These are phyloP conservation scores for Geosmithia morbida DNA, from an alignment of 2,329 filamentous ascomycete genomes.

Conservation along the genomic window DNA sequence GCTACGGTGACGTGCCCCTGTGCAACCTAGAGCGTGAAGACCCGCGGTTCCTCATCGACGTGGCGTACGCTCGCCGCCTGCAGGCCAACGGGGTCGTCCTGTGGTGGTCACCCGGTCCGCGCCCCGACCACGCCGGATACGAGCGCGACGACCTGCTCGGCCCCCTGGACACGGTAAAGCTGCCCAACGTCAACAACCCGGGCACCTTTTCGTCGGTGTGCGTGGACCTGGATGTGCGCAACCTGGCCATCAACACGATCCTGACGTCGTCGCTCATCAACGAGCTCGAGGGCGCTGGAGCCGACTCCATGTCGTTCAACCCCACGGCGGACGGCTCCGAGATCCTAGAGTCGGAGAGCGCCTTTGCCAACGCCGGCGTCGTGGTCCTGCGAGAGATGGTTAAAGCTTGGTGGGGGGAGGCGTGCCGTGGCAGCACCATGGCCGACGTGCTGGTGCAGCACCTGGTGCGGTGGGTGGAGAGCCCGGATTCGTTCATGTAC, in stretches of 20 bases:
- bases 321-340: conserved; percentile 24
- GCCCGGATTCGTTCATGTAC: conserved; percentile 84
- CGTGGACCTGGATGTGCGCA: conserved; percentile 86
- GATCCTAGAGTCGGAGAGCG: conserved; percentile 67
- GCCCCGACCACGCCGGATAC: conserved; percentile 89
- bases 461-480: conserved; percentile 93
- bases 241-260: conserved; percentile 95
- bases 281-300: conserved; percentile 81
- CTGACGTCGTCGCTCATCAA: conserved; percentile 94
- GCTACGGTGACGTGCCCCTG: conserved; percentile 86
- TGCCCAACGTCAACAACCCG: conserved; percentile 87
- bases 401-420: conserved; percentile 95
- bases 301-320: conserved; percentile 76
- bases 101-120: conserved; percentile 85
- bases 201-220: conserved; percentile 94
- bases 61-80: conserved; percentile 81
- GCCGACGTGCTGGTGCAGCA: conserved; percentile 97
- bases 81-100: conserved; percentile 87
- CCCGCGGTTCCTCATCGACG: conserved; percentile 86
- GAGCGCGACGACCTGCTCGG: conserved; percentile 83
- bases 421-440: conserved; percentile 80
- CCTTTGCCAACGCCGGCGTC: conserved; percentile 85
- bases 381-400: conserved; percentile 94
- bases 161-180: conserved; percentile 71
- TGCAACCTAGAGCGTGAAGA: conserved; percentile 95